A percentile compares a stretch with the other conserved stretches of the same genome.
phyloP scores from a whole-genome alignment of 2,329 filamentous ascomycete genomes.

The Akanthomyces dipterigenus region DNA sequence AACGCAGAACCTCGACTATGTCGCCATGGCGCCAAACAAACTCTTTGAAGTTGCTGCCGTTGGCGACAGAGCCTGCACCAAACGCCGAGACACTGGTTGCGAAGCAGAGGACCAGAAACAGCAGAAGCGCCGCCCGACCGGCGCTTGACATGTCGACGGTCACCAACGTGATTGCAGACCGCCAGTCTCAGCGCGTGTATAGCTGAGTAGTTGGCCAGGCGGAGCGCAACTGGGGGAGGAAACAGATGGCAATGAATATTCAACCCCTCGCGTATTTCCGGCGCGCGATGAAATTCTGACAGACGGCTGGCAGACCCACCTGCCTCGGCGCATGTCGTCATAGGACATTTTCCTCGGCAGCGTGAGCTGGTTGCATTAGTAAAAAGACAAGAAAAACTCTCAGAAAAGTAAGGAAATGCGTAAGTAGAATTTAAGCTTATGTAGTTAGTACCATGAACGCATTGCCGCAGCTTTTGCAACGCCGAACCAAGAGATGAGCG shows the following conservation, averaged over 20 bases:
- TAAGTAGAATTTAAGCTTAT: no score
- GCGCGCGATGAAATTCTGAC: not conserved
- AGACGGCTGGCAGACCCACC: not conserved
- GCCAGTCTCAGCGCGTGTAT: not conserved
- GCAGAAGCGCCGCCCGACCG: slow-evolving; percentile 4
- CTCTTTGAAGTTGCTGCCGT: slow-evolving; percentile 31
- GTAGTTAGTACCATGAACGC: no score
- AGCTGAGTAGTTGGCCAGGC: not conserved
- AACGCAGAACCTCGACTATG: slow-evolving; percentile 31
- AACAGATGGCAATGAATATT: not conserved
- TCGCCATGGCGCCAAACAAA: slow-evolving; percentile 36
- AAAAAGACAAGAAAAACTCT: not conserved
- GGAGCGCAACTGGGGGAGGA: not conserved
- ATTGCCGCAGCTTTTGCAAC: not conserved
- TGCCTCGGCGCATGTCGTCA: not conserved
- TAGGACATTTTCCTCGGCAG: not conserved
- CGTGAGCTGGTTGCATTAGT: not conserved
- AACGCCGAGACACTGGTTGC: slow-evolving; percentile 27
- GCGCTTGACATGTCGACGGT: not conserved
- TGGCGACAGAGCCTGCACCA: slow-evolving; percentile 32
- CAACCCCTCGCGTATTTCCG: not conserved
- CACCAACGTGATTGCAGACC: not conserved
- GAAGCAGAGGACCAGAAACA: slow-evolving; percentile 22
- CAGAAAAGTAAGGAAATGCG: no score
- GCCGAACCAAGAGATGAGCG: not conserved